Evolutionary conservation across 441 rosid genomes (phyloP).

Genomic region (Adansonia madagascariensis): DNA sequence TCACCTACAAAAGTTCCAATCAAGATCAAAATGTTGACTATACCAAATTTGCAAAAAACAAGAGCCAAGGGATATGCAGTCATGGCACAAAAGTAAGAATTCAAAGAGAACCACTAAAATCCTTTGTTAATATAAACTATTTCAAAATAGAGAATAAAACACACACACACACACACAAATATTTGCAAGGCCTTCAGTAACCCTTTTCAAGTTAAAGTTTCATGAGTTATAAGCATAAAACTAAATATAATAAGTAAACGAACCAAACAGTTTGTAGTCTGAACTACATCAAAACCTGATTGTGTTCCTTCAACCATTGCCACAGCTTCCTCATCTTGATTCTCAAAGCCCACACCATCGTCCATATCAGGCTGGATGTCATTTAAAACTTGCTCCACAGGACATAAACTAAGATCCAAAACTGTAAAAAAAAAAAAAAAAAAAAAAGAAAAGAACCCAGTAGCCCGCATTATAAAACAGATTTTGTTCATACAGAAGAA

Average conservation of each 20-base stretch:
- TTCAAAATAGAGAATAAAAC: neutral
- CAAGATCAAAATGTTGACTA: conserved; percentile 9
- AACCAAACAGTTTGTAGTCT: neutral
- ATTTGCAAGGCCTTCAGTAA: neutral
- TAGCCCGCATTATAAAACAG: neutral
- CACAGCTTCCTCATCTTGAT: conserved; percentile 72
- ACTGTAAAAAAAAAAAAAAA: conserved; percentile 25
- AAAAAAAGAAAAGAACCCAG: neutral
- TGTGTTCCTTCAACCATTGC: conserved; percentile 79
- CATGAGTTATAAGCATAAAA: neutral
- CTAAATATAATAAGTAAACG: neutral
- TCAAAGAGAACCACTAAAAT: neutral
- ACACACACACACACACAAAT: neutral
- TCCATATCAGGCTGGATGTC: conserved; percentile 80
- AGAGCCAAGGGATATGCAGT: conserved; percentile 1
- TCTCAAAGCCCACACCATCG: conserved; percentile 66
- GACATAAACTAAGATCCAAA: conserved; percentile 57
- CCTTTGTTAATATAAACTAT: neutral
- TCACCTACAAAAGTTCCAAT: conserved; percentile 50
- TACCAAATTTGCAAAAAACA: neutral
- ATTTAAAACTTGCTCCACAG: conserved; percentile 79
- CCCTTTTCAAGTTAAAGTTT: neutral
- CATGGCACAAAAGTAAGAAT: neutral
- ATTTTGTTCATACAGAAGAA: neutral
- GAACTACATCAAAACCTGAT: conserved; percentile 49